These are phyloP conservation scores for Erodium moschatum DNA, from an alignment of 441 rosid genomes.

Conservation along the genomic window DNA sequence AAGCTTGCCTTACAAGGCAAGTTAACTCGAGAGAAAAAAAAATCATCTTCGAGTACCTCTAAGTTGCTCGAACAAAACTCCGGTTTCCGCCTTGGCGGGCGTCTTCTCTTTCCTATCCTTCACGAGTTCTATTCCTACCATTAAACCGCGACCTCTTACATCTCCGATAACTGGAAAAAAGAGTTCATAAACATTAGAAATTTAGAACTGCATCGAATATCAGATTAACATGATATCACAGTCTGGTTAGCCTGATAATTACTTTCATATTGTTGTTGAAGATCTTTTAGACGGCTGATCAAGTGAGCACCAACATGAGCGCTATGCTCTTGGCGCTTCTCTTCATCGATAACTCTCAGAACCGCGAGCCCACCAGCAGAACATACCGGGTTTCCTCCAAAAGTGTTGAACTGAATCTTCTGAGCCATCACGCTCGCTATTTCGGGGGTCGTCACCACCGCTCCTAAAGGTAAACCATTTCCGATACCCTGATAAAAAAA, in stretches of 20 bases:
- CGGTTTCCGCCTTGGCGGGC: slow-evolving; percentile 79
- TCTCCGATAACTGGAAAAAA: slow-evolving; percentile 59
- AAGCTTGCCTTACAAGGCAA: background rate
- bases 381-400: slow-evolving; percentile 88
- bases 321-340: slow-evolving; percentile 75
- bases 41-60: slow-evolving; percentile 41
- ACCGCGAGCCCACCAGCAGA: slow-evolving; percentile 90
- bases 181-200: background rate
- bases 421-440: slow-evolving; percentile 72
- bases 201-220: background rate
- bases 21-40: background rate
- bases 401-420: slow-evolving; percentile 78
- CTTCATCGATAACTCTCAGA: slow-evolving; percentile 64
- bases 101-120: slow-evolving; percentile 64
- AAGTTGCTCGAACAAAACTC: slow-evolving; percentile 63
- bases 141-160: slow-evolving; percentile 77
- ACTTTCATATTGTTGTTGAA: slow-evolving; percentile 68
- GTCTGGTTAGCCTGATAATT: slow-evolving; percentile 19
- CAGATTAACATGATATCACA: too few relatives aligned
- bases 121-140: slow-evolving; percentile 79
- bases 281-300: slow-evolving; percentile 48
- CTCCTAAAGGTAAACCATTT: slow-evolving; percentile 85
- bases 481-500: slow-evolving; percentile 60
- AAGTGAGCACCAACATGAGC: slow-evolving; percentile 65
- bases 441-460: slow-evolving; percentile 82